phyloP scores from a whole-genome alignment of 352 stramenopile genomes.

The Pythium brassicae region DNA sequence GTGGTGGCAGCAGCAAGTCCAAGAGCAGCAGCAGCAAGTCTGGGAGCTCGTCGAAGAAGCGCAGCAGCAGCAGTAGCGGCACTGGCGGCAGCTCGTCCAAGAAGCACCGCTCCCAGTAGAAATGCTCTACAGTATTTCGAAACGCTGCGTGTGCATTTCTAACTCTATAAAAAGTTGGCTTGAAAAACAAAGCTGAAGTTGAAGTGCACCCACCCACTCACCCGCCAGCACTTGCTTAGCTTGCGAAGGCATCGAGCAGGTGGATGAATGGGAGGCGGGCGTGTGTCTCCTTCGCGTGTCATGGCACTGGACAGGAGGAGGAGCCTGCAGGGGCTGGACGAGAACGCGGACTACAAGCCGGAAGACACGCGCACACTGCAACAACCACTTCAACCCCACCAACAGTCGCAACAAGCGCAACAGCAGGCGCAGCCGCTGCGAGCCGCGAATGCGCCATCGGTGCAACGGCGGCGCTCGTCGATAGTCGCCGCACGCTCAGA shows the following conservation, averaged over 20 bases:
- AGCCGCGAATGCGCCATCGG: background rate
- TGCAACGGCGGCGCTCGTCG: constrained; percentile 9
- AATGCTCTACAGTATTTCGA: no score
- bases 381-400: background rate
- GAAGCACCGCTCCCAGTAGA: constrained; percentile 68
- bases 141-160: no score
- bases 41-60: constrained; percentile 44
- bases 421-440: background rate
- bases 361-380: background rate
- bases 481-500: background rate
- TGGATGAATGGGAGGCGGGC: no score
- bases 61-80: constrained; percentile 46
- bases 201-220: no score
- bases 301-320: background rate
- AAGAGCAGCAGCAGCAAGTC: constrained; percentile 46
- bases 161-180: no score
- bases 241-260: no score
- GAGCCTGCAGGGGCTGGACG: constrained; percentile 5
- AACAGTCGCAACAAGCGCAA: background rate
- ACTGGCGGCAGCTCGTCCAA: constrained; percentile 44
- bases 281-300: background rate
- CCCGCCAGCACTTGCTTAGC: no score
- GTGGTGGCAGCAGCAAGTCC: constrained; percentile 42
- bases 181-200: no score
- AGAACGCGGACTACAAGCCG: constrained; percentile 9